These are phyloP conservation scores for Chrysosporium queenslandicum DNA, from an alignment of 2,329 filamentous ascomycete species.

Conservation along the genomic window DNA sequence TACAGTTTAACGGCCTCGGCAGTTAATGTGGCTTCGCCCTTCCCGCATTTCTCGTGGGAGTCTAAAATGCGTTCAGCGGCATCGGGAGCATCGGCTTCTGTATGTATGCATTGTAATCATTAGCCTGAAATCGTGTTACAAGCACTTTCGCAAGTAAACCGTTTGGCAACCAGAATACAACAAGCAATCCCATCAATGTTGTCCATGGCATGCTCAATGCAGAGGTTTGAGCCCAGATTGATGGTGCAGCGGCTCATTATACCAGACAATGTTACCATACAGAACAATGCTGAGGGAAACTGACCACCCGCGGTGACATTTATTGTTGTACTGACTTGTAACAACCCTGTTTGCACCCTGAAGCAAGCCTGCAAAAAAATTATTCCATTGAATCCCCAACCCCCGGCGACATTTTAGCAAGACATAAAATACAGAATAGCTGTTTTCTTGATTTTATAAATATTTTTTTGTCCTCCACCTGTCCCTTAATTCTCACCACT, in stretches of 20 bases:
- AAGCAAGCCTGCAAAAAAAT: constrained; percentile 4
- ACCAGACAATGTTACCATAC: too few species aligned
- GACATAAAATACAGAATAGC: not conserved
- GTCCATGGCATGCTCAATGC: too few species aligned
- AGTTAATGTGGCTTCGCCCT: not conserved
- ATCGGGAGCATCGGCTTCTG: not conserved
- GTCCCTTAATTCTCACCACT: not conserved
- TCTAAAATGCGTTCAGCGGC: not conserved
- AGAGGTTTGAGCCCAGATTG: too few species aligned
- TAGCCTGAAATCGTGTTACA: too few species aligned
- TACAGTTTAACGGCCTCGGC: too few species aligned
- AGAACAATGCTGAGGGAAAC: not conserved
- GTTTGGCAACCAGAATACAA: too few species aligned
- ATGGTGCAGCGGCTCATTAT: too few species aligned
- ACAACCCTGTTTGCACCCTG: not conserved
- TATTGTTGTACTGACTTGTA: not conserved
- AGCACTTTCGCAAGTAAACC: too few species aligned
- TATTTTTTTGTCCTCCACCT: not conserved
- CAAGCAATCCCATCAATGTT: too few species aligned
- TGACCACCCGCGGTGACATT: not conserved
- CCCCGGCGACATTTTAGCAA: not conserved
- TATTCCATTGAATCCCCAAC: constrained; percentile 3
- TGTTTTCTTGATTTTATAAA: constrained; percentile 1
- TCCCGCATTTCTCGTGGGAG: not conserved
- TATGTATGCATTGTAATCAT: not conserved